Conservation (phyloP, 768 basidiomycete species). For the Kwoniella bestiolae region DNA sequence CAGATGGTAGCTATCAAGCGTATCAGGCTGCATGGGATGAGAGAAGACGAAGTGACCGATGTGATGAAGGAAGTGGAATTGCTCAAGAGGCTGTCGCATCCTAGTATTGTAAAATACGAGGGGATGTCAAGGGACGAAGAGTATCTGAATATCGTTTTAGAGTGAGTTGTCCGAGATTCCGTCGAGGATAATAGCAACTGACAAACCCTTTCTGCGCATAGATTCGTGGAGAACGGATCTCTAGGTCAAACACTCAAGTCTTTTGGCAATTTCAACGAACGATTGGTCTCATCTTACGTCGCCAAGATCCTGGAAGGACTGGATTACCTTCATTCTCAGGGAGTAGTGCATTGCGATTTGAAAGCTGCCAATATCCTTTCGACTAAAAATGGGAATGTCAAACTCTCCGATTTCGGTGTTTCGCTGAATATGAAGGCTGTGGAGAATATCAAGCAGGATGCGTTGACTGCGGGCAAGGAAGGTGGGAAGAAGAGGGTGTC, state of each 20-base stretch:
- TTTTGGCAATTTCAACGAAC: constrained; percentile 91
- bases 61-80: constrained; percentile 94
- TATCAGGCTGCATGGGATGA: constrained; percentile 84
- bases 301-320: constrained; percentile 96
- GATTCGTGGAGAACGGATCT: constrained; percentile 95
- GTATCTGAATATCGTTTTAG: constrained; percentile 87
- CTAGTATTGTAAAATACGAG: constrained; percentile 96
- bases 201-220: constrained; percentile 50
- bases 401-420: constrained; percentile 96
- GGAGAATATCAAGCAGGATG: constrained; percentile 70
- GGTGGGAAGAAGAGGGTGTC: constrained; percentile 60
- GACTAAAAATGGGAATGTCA: constrained; percentile 96
- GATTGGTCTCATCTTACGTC: constrained; percentile 87
- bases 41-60: constrained; percentile 85
- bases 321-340: constrained; percentile 82
- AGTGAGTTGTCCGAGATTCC: constrained; percentile 71
- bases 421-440: constrained; percentile 92
- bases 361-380: constrained; percentile 99
- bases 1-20: constrained; percentile 99
- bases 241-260: constrained; percentile 89
- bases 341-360: constrained; percentile 88
- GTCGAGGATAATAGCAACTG: background rate
- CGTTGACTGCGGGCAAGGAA: constrained; percentile 25
- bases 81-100: constrained; percentile 86
- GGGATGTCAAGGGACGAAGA: constrained; percentile 90